Base-by-base conservation (phyloP, 2,329 filamentous ascomycete species). In the Phyllosticta citribraziliensis region DNA sequence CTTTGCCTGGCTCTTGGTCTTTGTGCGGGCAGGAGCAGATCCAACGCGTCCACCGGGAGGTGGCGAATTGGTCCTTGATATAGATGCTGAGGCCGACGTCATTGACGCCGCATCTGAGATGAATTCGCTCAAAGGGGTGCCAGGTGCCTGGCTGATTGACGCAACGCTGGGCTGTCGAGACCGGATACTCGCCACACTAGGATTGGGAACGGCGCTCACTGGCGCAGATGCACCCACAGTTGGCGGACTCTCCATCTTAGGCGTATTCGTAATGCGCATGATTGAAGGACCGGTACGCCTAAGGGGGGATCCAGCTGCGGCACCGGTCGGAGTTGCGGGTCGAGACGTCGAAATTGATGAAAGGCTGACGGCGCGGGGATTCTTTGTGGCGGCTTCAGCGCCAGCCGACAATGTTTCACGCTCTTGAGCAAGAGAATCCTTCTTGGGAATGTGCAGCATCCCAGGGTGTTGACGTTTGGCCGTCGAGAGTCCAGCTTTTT, bases 61-160 rank as follows among this genome's bases (percentile, higher is more conserved):
- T 25, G 78, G 77, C 3, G 88, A 91, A 68, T 80, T 88, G 17
- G 88, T 84, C 52, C 88, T 83, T 14, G 89, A 89, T 35, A 88
- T 75, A 1, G 88, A 89, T 1, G 85, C 81, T 17, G 89, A 92
- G 2, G 85, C 81, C 17, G 89, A 92, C 4, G 89, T 80, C 22
- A 91, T 78, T 0, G 88, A 91, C 11, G 88, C 85, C 60, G 83
- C 89, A 69, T 93, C 89, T n/a, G 88, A 91, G 40, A 89, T 79
- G 61, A 84, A 78, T 68, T 92, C 89, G 68, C 88, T 91, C 1
- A 77, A 82, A 0, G 89, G 88, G 0, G 88, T 91, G 27, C 84
- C 85, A n/a, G 89, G 88, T 47, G 40, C 40, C 6, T 82, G 78
- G 61, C 87, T 83, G 56, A 80, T 73, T 1, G 83, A 85, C 8